phyloP scores from a whole-genome alignment of 441 rosid genomes.

The Adansonia rubrostipa region DNA sequence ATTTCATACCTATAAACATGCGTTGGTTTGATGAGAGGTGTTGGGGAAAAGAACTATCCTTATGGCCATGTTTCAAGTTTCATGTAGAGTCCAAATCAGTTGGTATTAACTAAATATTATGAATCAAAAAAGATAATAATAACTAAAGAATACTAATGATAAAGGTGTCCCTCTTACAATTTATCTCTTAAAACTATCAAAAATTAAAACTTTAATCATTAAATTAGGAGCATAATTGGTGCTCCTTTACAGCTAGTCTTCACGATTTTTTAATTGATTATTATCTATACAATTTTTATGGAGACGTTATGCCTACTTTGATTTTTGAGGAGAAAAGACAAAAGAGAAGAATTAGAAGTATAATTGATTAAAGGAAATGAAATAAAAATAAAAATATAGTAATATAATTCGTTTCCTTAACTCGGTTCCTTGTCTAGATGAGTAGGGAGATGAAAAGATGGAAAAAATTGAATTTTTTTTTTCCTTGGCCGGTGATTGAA shows the following conservation, averaged over 20 bases:
- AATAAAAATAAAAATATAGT: no score
- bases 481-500: neutral
- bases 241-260: neutral
- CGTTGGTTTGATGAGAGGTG: neutral
- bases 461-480: neutral
- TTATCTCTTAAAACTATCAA: no score
- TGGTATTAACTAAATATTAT: neutral
- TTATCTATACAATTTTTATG: neutral
- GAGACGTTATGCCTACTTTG: neutral
- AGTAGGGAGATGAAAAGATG: neutral
- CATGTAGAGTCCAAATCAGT: no score
- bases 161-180: no score
- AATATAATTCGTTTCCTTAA: neutral
- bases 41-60: neutral
- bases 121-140: no score
- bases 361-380: no score
- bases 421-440: neutral
- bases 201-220: no score
- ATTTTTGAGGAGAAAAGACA: neutral
- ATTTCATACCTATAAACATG: neutral
- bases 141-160: no score
- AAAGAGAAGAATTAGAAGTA: neutral
- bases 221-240: no score
- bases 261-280: neutral
- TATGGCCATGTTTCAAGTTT: neutral